These are phyloP conservation scores for Pseudoturritis turrita DNA, from an alignment of 345 rosid species.

Conservation along the genomic window DNA sequence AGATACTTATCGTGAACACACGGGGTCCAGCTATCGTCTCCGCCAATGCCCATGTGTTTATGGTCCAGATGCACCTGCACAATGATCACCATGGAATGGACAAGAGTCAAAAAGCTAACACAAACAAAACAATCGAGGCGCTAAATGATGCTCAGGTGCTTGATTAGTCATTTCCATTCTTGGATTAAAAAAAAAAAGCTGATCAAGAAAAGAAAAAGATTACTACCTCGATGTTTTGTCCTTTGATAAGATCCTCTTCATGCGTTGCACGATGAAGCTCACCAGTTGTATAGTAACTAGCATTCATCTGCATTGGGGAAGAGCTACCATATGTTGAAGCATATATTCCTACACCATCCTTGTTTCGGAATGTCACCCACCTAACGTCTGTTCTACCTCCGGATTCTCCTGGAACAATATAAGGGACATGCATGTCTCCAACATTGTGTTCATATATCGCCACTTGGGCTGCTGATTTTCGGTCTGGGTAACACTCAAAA, in stretches of 20 bases:
- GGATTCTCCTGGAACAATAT: slow-evolving; percentile 87
- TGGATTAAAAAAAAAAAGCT: not conserved
- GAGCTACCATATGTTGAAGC: slow-evolving; percentile 71
- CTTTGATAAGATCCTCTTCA: slow-evolving; percentile 62
- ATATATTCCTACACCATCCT: slow-evolving; percentile 71
- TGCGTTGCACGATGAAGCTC: slow-evolving; percentile 79
- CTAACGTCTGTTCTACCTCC: slow-evolving; percentile 93
- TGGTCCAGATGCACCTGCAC: slow-evolving; percentile 93
- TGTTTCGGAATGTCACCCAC: slow-evolving; percentile 77
- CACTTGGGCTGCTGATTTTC: slow-evolving; percentile 92
- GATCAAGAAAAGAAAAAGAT: not conserved
- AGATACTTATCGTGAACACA: slow-evolving; percentile 71
- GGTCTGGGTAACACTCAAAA: slow-evolving; percentile 94
- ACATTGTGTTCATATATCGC: slow-evolving; percentile 60
- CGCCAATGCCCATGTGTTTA: slow-evolving; percentile 92
- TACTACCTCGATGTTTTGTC: slow-evolving; percentile 71
- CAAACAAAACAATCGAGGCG: not conserved
- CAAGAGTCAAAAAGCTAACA: not conserved
- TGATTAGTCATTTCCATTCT: not conserved
- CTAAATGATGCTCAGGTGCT: not conserved
- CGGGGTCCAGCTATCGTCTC: slow-evolving; percentile 96
- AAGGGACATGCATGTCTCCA: slow-evolving; percentile 86
- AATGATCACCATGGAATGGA: not conserved
- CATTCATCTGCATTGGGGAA: slow-evolving; percentile 92
- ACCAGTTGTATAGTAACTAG: slow-evolving; percentile 62